Percentiles rank a stretch among this genome's conserved stretches.
Evolutionary conservation across 352 stramenopile species (phyloP).

Genomic region (Phytophthora podocarpi): DNA sequence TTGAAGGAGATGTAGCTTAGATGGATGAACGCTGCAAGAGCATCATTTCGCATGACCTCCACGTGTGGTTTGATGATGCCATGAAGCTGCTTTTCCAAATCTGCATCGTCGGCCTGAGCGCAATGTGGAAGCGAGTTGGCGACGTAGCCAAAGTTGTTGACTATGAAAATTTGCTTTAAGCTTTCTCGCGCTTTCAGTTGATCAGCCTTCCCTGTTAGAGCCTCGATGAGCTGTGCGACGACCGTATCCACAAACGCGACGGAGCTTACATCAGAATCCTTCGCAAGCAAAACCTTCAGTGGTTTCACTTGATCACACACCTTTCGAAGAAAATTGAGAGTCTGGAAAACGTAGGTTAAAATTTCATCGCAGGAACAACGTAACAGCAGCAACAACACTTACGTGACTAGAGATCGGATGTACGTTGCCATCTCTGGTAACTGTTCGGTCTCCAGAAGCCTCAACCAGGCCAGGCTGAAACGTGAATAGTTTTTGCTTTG

Average conservation of each 20-base stretch:
- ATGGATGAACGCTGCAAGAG: constrained; percentile 85
- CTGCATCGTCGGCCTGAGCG: constrained; percentile 36
- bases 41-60: constrained; percentile 83
- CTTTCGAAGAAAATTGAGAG: constrained; percentile 77
- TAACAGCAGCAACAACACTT: constrained; percentile 11
- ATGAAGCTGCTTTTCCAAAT: constrained; percentile 59
- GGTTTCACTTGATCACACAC: constrained; percentile 70
- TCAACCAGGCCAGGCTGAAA: constrained; percentile 73
- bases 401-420: constrained; percentile 79
- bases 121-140: constrained; percentile 77
- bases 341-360: constrained; percentile 33
- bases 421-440: constrained; percentile 81
- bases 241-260: constrained; percentile 66
- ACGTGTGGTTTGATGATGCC: constrained; percentile 81
- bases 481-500: constrained; percentile 67
- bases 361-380: background rate
- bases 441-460: constrained; percentile 42
- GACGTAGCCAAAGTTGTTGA: constrained; percentile 95
- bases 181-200: constrained; percentile 61
- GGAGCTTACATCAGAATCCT: constrained; percentile 55
- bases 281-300: constrained; percentile 58
- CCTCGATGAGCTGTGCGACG: constrained; percentile 72
- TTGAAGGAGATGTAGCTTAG: constrained; percentile 76
- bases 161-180: constrained; percentile 89
- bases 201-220: constrained; percentile 54